Base-by-base conservation (phyloP, 192 early-diverging fungal species). In the Phlyctochytrium planicorne region DNA sequence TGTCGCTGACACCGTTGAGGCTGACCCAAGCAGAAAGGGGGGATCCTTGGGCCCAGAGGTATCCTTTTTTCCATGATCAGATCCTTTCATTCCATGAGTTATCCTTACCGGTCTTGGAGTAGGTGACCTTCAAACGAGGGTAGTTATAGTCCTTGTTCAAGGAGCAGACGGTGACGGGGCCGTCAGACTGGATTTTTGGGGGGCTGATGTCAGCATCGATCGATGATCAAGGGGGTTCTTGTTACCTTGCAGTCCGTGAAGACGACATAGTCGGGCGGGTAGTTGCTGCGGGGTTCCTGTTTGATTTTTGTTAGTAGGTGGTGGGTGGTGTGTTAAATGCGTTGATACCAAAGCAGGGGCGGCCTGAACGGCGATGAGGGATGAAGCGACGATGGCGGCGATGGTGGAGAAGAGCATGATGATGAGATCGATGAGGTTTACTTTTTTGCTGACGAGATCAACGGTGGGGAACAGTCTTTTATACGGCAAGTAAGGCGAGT, bases 11-110 rank as follows among this genome's bases (percentile, higher is more conserved):
- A 16, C 16, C 12, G 56, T 59, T 59, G 40, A 65, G 23, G 27
- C n/a, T 3, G 17, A 65, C 31, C 40, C 55, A 65, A n/a, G 30
- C 64, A 29, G 12, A 24, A 0, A 65, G 23, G n/a, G 64, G 64
- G n/a, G 53, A 62, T 10, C 35, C 64, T 31, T 65, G 40, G 14
- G 64, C 53, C 64, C 64, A 65, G 23, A 65, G 29, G n/a, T 23
- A 59, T 6, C n/a, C n/a, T n/a, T n/a, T n/a, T n/a, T n/a, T n/a
- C n/a, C n/a, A n/a, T n/a, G n/a, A n/a, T n/a, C n/a, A n/a, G n/a
- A n/a, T n/a, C n/a, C n/a, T n/a, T n/a, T n/a, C n/a, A n/a, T n/a
- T n/a, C n/a, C n/a, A n/a, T n/a, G n/a, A n/a, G n/a, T n/a, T n/a
- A n/a, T n/a, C n/a, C n/a, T n/a, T n/a, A n/a, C 24, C 40, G 40